A percentile compares a stretch with the other conserved stretches of the same genome.
phyloP scores from a whole-genome alignment of 2,329 filamentous ascomycete species.

The Aspergillus sojae region DNA sequence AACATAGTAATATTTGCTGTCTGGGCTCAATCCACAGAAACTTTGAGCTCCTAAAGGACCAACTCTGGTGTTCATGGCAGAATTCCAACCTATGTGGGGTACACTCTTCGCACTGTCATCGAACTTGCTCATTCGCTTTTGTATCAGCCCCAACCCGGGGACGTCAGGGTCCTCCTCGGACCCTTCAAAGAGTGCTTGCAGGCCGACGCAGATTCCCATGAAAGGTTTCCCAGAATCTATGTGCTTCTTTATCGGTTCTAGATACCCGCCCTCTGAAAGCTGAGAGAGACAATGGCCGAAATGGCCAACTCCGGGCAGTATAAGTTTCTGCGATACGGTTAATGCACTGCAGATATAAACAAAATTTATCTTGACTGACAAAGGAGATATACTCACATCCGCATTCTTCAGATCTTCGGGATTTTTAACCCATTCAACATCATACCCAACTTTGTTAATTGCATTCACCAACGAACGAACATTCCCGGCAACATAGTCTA shows the following conservation, averaged over 20 bases:
- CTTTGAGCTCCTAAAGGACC: slow-evolving; percentile 49
- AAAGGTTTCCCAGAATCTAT: slow-evolving; percentile 93
- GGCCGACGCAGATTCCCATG: slow-evolving; percentile 94
- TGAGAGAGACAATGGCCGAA: slow-evolving; percentile 94
- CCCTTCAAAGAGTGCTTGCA: slow-evolving; percentile 86
- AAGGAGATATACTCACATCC: slow-evolving; percentile 61
- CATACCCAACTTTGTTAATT: slow-evolving; percentile 92
- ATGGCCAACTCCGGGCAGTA: slow-evolving; percentile 94
- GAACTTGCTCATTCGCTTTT: slow-evolving; percentile 73
- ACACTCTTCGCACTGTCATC: slow-evolving; percentile 79
- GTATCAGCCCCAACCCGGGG: slow-evolving; percentile 75
- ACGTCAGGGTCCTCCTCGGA: slow-evolving; percentile 77
- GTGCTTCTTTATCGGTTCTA: slow-evolving; percentile 79
- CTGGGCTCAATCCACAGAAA: slow-evolving; percentile 76
- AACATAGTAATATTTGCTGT: slow-evolving; percentile 98
- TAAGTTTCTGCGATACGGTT: slow-evolving; percentile 69
- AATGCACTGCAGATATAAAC: neutral
- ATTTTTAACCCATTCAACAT: slow-evolving; percentile 86
- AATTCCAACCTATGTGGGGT: slow-evolving; percentile 99
- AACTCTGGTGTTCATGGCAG: slow-evolving; percentile 62
- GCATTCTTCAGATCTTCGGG: slow-evolving; percentile 83
- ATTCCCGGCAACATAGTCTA: slow-evolving; percentile 94
- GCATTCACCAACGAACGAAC: slow-evolving; percentile 95
- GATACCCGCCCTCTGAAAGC: slow-evolving; percentile 77
- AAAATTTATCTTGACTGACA: neutral